Base-by-base conservation (phyloP, 2,329 filamentous ascomycete genomes). In the Stachybotrys echinatus region DNA sequence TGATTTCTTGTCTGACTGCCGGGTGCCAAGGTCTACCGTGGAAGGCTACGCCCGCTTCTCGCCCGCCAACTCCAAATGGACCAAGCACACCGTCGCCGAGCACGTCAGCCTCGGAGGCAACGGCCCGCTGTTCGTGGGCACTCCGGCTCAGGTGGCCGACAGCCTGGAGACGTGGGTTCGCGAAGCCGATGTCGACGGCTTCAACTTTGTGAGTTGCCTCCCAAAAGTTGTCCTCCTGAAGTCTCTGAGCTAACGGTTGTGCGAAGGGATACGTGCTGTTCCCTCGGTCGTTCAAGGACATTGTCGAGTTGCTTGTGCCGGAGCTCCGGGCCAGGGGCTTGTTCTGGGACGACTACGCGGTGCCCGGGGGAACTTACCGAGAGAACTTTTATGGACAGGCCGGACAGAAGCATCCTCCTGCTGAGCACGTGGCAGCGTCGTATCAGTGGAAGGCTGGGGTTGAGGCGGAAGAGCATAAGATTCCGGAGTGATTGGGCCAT, bases 171-270 rank as follows among this genome's bases (percentile, higher is more conserved):
- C 72, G 1, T 89, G 86, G 85, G 72, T 88, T 0, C 60, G 71
- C 6, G 85, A 88, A 61, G 84, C 83, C 0, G 86, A 88, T 55
- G 77, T 89, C 1, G 86, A 89, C 60, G 86, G 86, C 0, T 90
- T 90, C 66, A 90, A 90, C 60, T 76, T 89, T 62, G 84, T 84
- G 62, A 69, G 79, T 65, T 8, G 17, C 20, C n/a, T n/a, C n/a
- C n/a, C n/a, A n/a, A n/a, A n/a, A n/a, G n/a, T n/a, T n/a, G n/a
- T n/a, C n/a, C n/a, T n/a, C n/a, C n/a, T n/a, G n/a, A n/a, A n/a
- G n/a, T n/a, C n/a, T n/a, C n/a, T n/a, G n/a, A n/a, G n/a, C n/a
- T n/a, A n/a, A n/a, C n/a, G n/a, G n/a, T n/a, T n/a, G n/a, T n/a
- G n/a, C 0, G 2, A 19, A 77, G 74, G 81, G 80, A 2, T 87